phyloP scores from a whole-genome alignment of 2,329 filamentous ascomycete genomes.

The Colletotrichum sp. region DNA sequence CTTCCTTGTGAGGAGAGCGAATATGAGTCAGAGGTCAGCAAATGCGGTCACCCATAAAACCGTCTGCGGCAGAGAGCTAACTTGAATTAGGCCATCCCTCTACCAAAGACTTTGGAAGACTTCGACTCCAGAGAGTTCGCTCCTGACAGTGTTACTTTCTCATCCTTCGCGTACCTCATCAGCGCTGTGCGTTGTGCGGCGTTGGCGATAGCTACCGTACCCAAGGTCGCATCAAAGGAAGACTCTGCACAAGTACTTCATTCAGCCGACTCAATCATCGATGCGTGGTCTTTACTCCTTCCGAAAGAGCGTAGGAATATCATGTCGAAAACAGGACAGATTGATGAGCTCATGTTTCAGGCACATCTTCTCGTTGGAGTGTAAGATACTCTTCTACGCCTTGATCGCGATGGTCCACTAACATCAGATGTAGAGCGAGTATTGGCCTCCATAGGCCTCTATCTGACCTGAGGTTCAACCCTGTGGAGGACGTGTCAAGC shows the following conservation, averaged over 20 bases:
- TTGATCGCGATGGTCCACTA: neutral
- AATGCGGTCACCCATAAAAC: conserved; percentile 6
- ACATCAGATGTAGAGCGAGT: conserved; percentile 28
- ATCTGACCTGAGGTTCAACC: conserved; percentile 41
- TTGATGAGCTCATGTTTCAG: conserved; percentile 35
- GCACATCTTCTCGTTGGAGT: conserved; percentile 29
- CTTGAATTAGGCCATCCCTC: conserved; percentile 36
- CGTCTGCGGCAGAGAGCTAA: neutral
- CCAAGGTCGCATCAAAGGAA: conserved; percentile 23
- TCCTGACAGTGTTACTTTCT: conserved; percentile 59
- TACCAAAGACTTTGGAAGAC: conserved; percentile 57
- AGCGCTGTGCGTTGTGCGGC: conserved; percentile 57
- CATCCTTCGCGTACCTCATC: conserved; percentile 70
- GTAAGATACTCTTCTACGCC: conserved; percentile 11
- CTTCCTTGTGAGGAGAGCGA: conserved; percentile 70
- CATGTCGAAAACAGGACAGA: conserved; percentile 31
- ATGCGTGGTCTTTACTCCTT: conserved; percentile 42
- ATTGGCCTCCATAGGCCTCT: conserved; percentile 42
- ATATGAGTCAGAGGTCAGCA: conserved; percentile 46
- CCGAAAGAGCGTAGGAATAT: conserved; percentile 35
- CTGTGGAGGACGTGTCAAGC: conserved; percentile 41
- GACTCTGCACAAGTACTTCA: conserved; percentile 34
- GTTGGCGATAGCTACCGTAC: conserved; percentile 28
- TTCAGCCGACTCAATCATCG: conserved; percentile 36
- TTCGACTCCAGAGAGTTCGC: conserved; percentile 67